Conservation (phyloP, 2,329 filamentous ascomycete species). For the Sporothrix mexicana region DNA sequence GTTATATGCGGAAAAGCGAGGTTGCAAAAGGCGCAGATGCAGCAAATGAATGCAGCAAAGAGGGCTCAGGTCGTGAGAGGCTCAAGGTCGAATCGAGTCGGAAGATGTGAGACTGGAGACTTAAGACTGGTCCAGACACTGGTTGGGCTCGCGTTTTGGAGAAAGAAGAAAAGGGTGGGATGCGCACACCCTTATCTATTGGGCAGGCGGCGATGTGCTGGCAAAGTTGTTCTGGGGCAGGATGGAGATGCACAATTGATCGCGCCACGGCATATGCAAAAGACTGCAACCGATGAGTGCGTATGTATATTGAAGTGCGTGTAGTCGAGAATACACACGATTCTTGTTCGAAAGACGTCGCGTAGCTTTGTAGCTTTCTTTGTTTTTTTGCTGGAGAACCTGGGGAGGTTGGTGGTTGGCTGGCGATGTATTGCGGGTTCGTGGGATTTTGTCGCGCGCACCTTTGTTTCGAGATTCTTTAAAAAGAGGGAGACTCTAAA, state of each 20-base stretch:
- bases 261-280: slow-evolving; percentile 64
- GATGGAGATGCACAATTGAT: slow-evolving; percentile 58
- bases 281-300: slow-evolving; percentile 55
- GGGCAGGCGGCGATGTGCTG: slow-evolving; percentile 67
- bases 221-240: slow-evolving; percentile 58
- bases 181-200: slow-evolving; percentile 61
- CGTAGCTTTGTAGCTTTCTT: slow-evolving; percentile 26
- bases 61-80: neutral
- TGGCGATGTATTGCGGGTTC: neutral
- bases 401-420: slow-evolving; percentile 37
- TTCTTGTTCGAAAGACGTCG: slow-evolving; percentile 12
- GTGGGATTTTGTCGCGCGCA: slow-evolving; percentile 8
- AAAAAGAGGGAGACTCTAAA: slow-evolving; percentile 17
- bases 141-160: slow-evolving; percentile 28
- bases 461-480: slow-evolving; percentile 19
- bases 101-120: no score
- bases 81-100: neutral
- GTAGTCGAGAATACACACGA: neutral
- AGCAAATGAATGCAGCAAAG: neutral
- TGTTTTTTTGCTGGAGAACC: slow-evolving; percentile 36
- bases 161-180: slow-evolving; percentile 49
- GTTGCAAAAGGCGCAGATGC: neutral
- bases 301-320: slow-evolving; percentile 23
- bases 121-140: no score
- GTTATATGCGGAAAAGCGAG: slow-evolving; percentile 15